Percentiles rank a stretch among this genome's conserved stretches.
Conservation (phyloP, 306 rosid genomes). For the Vigna radiata region DNA sequence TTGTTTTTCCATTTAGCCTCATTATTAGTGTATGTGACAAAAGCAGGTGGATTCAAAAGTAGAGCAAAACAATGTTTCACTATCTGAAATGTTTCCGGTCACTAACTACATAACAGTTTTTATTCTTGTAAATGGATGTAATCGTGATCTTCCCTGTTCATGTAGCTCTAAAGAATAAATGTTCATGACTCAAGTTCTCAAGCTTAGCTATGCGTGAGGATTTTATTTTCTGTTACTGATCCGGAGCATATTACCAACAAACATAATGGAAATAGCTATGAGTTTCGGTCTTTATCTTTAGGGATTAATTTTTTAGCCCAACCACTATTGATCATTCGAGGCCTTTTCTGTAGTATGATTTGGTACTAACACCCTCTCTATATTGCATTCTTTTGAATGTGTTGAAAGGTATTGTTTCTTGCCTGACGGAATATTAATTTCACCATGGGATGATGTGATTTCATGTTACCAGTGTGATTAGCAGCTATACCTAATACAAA, state of each 20-base stretch:
- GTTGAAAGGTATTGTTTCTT: conserved; percentile 20
- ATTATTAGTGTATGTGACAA: background rate
- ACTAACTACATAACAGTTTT: background rate
- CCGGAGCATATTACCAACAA: background rate
- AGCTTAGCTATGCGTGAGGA: conserved; percentile 1
- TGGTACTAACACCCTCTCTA: background rate
- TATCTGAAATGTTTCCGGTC: background rate
- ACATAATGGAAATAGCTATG: background rate
- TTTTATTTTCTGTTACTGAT: conserved; percentile 19
- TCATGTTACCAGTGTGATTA: conserved; percentile 1
- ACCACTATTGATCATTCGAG: background rate
- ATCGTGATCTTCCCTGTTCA: conserved; percentile 15
- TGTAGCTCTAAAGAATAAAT: background rate
- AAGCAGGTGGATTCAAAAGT: background rate
- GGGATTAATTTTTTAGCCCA: conserved; percentile 1
- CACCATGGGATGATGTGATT: conserved; percentile 4
- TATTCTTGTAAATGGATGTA: background rate
- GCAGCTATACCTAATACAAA: conserved; percentile 7
- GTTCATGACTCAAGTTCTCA: background rate
- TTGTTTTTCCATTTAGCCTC: background rate
- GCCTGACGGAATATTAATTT: background rate
- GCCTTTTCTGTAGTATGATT: background rate
- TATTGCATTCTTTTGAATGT: conserved; percentile 11
- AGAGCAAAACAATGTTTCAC: background rate
- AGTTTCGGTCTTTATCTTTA: background rate